Conservation (phyloP, 2,329 filamentous ascomycete genomes). For the Xylariomycetidae sp. region DNA sequence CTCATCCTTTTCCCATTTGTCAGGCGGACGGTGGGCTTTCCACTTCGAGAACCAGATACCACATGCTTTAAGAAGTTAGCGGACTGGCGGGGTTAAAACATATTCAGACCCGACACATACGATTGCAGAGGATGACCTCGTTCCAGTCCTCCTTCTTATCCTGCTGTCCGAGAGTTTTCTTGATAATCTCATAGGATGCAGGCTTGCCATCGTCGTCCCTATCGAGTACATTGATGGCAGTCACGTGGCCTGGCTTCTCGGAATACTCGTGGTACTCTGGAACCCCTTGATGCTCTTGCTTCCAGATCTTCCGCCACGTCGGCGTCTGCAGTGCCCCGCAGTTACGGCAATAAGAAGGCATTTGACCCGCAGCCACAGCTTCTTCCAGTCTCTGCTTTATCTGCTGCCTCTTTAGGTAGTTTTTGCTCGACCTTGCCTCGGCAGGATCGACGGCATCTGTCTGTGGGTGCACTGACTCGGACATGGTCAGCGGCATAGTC, state of each 20-base stretch:
- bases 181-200: slow-evolving; percentile 66
- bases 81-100: slow-evolving; percentile 28
- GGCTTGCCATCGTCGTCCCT: slow-evolving; percentile 57
- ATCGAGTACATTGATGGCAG: slow-evolving; percentile 64
- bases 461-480: slow-evolving; percentile 35
- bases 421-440: slow-evolving; percentile 49
- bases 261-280: slow-evolving; percentile 67
- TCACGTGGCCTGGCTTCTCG: slow-evolving; percentile 65
- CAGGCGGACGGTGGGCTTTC: slow-evolving; percentile 73
- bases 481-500: slow-evolving; percentile 24
- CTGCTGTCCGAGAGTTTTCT: slow-evolving; percentile 59
- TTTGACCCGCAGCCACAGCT: slow-evolving; percentile 69
- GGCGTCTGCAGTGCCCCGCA: slow-evolving; percentile 94
- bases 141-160: slow-evolving; percentile 64
- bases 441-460: slow-evolving; percentile 34
- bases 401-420: slow-evolving; percentile 56
- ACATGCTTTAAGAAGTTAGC: slow-evolving; percentile 51
- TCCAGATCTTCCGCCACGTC: slow-evolving; percentile 91
- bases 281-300: slow-evolving; percentile 64
- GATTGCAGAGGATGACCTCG: slow-evolving; percentile 80
- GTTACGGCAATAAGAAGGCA: slow-evolving; percentile 85
- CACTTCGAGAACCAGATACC: slow-evolving; percentile 92
- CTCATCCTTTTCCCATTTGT: slow-evolving; percentile 71
- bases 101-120: slow-evolving; percentile 41
- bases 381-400: slow-evolving; percentile 54